Base-by-base conservation (phyloP, 2,329 filamentous ascomycete genomes). In the Cercospora sp. region DNA sequence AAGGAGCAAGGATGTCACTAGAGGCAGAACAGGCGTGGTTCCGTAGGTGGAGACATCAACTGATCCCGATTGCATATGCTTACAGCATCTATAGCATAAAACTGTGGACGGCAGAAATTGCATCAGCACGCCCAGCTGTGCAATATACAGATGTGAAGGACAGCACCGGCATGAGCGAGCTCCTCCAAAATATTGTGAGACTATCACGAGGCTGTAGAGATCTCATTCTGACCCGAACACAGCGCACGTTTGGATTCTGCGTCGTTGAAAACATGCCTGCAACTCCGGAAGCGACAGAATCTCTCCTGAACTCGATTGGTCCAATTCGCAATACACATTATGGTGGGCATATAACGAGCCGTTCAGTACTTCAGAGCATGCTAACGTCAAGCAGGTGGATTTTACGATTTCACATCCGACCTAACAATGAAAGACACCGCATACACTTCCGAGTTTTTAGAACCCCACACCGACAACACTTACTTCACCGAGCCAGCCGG, bases 401-500 rank as follows among this genome's bases (percentile, higher is more conserved):
- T 91, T 79, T 91, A 89, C 83, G 94, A 97, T 80, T 98, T 98
- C 79, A 91, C 92, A 0, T 91, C 94, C 5, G 91, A 97, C 79
- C 86, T 97, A 26, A 90, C 92, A 30, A 90, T 90, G 76, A 94
- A 94, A 72, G 78, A 80, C 62, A 80, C 79, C 18, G 79, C 79
- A 3, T 99, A 98, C 81, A 97, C 94, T 1, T 93, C 91, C 74
- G 85, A 95, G 61, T 89, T 89, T 1, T 86, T 99, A 2, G 88
- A 89, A 21, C 90, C 91, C 0, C 95, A 99, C 80, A 98, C 94
- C 1, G 95, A 99, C 81, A 98, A 88, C 6, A 97, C 94, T 0
- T 98, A 99, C 80, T 98, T 98, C 81, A 93, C 89, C 24, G 94
- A 98, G 71, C 94, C 95, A 0, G 90, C 92, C 2, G 93, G 94